phyloP scores from a whole-genome alignment of 768 basidiomycete species.

The Kwoniella newhampshirensis region DNA sequence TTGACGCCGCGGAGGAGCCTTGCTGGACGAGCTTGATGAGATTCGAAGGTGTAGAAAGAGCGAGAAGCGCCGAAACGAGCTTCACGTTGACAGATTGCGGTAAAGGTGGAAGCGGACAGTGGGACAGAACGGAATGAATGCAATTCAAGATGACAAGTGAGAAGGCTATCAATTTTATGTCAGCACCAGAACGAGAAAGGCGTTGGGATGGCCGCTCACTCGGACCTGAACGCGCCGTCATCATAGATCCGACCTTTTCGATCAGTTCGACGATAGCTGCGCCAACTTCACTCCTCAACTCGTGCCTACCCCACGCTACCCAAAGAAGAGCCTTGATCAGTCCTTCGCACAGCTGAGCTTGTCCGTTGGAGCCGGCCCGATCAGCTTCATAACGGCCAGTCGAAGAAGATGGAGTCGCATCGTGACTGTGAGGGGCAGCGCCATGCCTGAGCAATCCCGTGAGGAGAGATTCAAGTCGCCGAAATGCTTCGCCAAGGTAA shows the following conservation, averaged over 20 bases:
- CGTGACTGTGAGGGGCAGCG: neutral
- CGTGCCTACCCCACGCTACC: conserved; percentile 27
- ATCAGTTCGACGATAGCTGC: conserved; percentile 24
- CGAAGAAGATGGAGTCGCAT: conserved; percentile 33
- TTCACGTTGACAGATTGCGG: conserved; percentile 7
- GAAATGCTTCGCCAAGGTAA: conserved; percentile 24
- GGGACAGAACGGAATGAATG: conserved; percentile 28
- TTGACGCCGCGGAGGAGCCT: conserved; percentile 24
- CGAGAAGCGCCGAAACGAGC: conserved; percentile 19
- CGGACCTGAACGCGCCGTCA: conserved; percentile 17
- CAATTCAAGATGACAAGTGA: conserved; percentile 36
- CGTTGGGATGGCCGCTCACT: conserved; percentile 22
- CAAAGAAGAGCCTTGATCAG: conserved; percentile 40
- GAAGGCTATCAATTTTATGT: conserved; percentile 29
- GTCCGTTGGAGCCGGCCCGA: conserved; percentile 9
- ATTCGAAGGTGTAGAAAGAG: conserved; percentile 28
- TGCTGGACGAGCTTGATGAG: conserved; percentile 38
- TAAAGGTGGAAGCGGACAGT: conserved; percentile 27
- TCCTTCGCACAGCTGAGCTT: conserved; percentile 33
- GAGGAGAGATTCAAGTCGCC: conserved; percentile 27
- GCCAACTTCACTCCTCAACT: conserved; percentile 19
- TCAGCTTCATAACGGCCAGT: conserved; percentile 12
- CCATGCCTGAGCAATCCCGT: conserved; percentile 28
- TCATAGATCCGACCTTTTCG: conserved; percentile 18
- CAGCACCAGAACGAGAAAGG: neutral